Base-by-base conservation (phyloP, 345 rosid species). In the Eucalyptus pauciflora region DNA sequence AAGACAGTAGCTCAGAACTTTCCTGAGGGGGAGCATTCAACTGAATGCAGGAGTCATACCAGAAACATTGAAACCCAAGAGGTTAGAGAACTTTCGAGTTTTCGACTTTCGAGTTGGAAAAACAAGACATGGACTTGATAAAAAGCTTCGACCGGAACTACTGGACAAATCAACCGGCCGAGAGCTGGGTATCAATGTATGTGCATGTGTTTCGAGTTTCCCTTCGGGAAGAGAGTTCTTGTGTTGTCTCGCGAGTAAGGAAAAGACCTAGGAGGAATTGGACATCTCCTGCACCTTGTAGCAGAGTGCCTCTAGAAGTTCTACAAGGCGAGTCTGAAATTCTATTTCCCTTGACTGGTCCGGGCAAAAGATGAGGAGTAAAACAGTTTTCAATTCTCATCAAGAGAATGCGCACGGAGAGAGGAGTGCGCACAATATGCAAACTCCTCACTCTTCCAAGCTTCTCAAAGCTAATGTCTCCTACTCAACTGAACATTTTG, bases 11-110 rank as follows among this genome's bases (percentile, higher is more conserved):
- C 97, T n/a, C 98, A 96, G 91, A 90, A 94, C 69, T n/a, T 95
- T 92, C 64, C 96, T 96, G 8, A 94, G 94, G 46, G 95, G 96
- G 95, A 97, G 95, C 91, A 94, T 96, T 60, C 98, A 96, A 60
- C 93, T 96, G 48, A 92, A 96, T 94, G 94, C 95, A 0, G 95
- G 90, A 24, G 93, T 96, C 69, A 97, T 97, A 86, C 99, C 98
- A 27, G 96, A 97, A 89, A 88, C 97, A 85, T 94, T 95, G 2
- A 96, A 95, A 86, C 81, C 92, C 13, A 93, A 91, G 88, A 97
- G 98, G 89, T 86, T 97, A 90, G 90, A 95, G 91, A 96, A 96
- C 76, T 94, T 92, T 52, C 62, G 91, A 85, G 96, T 96, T 88
- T 94, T 91, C 22, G 94, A 96, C 86, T 96, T 96, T 96, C 15